Conservation (phyloP, 1,284 basidiomycete genomes). For the Ustanciosporium gigantosporum region DNA sequence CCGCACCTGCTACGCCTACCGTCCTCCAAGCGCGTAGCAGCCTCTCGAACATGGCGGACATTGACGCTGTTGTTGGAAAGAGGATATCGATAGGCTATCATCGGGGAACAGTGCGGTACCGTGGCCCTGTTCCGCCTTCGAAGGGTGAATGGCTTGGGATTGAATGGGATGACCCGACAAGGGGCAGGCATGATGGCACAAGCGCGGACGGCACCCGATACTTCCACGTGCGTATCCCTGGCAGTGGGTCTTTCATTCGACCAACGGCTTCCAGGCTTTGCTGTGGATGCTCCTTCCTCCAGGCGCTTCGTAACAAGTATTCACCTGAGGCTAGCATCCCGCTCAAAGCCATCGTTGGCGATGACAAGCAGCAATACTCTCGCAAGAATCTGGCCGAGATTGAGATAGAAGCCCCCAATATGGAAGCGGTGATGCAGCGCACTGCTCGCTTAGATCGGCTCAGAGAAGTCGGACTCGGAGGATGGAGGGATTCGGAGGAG, state of each 20-base stretch:
- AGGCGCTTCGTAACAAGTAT: conserved; percentile 67
- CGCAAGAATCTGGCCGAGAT: conserved; percentile 64
- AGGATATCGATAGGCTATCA: conserved; percentile 39
- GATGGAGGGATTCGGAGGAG: conserved; percentile 32
- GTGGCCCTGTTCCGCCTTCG: conserved; percentile 71
- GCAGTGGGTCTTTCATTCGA: conserved; percentile 50
- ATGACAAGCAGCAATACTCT: conserved; percentile 64
- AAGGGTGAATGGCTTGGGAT: conserved; percentile 82
- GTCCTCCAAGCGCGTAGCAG: too few species aligned
- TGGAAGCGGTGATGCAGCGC: conserved; percentile 76
- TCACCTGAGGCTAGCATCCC: conserved; percentile 3
- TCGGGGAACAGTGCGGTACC: conserved; percentile 70
- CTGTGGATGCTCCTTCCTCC: conserved; percentile 68
- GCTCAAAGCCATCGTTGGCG: background rate
- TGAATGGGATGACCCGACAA: conserved; percentile 84
- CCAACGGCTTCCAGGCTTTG: conserved; percentile 31
- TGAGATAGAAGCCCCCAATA: conserved; percentile 80
- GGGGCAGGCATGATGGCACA: conserved; percentile 84
- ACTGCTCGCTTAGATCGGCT: conserved; percentile 72
- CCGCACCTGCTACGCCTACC: too few species aligned
- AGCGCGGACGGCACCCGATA: conserved; percentile 74
- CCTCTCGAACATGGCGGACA: background rate
- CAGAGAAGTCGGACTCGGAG: conserved; percentile 77
- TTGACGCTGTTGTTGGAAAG: conserved; percentile 23
- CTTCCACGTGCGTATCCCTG: conserved; percentile 65